Base-by-base conservation (phyloP, 148 eudicot genomes). In the Rhododendron ferrugineum region DNA sequence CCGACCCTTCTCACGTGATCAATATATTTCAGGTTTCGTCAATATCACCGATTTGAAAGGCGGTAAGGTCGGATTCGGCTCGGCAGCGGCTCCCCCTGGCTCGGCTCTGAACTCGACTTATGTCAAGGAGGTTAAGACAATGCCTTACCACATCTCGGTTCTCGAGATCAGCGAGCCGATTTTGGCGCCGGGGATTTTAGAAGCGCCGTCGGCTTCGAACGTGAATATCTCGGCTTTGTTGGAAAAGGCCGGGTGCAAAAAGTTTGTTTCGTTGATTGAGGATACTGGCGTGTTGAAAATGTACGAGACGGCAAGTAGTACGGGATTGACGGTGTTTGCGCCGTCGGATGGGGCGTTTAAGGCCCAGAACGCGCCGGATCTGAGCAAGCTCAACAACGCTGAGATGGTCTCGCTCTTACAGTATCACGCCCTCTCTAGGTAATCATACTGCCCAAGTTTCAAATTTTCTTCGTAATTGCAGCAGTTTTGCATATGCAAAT, bases 311-410 rank as follows among this genome's bases (percentile, higher is more conserved):
- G 88, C 88, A 8, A 42, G 42, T 34, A 11, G n/a, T 1, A 64
- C 28, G 28, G 84, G 84, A 6, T n/a, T 82, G 23, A 82, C 84
- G 2, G 26, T 82, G 8, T 94, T 95, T 22, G 98, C 98, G 0
- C 98, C 98, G 0, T 87, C 72, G 5, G 98, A 95, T 68, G 94
- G 89, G 80, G 98, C 98, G 26, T 95, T 93, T 42, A 92, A 93
- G 85, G 94, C 89, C 0, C 82, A 87, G 3, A 91, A 89, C 8
- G 52, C 86, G 11, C 96, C 95, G 7, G 94, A 95, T 91, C 86
- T 95, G 52, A 83, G 44, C 16, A 92, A 89, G 47, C 84, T 94
- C 6, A 87, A 86, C 13, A 92, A 86, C 54, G 95, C 93, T 0
- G 95, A 94, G 85, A 5, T 91, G 1, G 95, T 92, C 3, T 89